Evolutionary conservation across 2,329 filamentous ascomycete genomes (phyloP).

Genomic region (Venturia asperata): DNA sequence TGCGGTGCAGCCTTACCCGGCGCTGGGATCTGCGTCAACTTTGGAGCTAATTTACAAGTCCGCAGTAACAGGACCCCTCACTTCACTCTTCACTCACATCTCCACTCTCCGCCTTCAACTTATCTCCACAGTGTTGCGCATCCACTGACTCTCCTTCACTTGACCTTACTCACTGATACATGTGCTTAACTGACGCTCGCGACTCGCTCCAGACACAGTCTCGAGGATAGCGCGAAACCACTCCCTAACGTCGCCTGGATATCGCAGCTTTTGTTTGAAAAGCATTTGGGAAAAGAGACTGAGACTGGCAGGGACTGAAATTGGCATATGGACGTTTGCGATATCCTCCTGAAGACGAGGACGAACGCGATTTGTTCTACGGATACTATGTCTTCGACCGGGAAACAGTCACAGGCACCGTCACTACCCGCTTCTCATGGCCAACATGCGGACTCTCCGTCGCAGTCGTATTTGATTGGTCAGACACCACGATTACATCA

Average conservation of each 20-base stretch:
- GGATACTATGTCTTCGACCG: not conserved
- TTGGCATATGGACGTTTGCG: not conserved
- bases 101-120: not conserved
- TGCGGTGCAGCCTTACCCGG: constrained; percentile 13
- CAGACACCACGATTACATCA: not conserved
- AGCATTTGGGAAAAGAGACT: not conserved
- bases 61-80: not conserved
- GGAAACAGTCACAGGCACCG: not conserved
- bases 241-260: not conserved
- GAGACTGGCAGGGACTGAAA: not conserved
- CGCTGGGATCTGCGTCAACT: not conserved
- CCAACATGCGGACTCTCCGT: no score
- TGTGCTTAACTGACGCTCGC: no score
- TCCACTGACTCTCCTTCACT: not conserved
- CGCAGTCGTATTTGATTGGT: no score
- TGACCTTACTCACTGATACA: not conserved
- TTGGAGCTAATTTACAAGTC: not conserved
- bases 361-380: not conserved
- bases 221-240: not conserved
- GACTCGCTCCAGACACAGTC: not conserved
- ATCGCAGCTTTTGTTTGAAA: not conserved
- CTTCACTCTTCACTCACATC: not conserved
- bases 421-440: not conserved
- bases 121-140: not conserved
- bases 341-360: not conserved